phyloP scores from a whole-genome alignment of 805 yeast genomes.

The Starmerella floricola region DNA sequence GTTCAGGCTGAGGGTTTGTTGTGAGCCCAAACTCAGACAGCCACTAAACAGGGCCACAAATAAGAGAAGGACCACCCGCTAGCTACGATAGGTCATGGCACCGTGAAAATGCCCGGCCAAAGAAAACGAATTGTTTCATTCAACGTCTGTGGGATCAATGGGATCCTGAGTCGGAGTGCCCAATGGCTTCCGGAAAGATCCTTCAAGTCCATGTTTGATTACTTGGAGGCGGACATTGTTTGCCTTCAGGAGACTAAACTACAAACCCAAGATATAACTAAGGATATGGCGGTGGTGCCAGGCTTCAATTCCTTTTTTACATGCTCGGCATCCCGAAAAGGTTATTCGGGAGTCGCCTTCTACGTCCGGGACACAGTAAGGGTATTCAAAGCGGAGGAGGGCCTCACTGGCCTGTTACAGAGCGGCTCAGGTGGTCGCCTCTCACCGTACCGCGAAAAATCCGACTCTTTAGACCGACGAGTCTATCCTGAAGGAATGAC shows the following conservation, averaged over 20 bases:
- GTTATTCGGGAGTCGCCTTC: conserved; percentile 87
- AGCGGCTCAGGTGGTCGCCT: conserved; percentile 2
- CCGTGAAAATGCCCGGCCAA: not conserved
- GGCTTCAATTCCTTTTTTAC: conserved; percentile 57
- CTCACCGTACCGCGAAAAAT: conserved; percentile 9
- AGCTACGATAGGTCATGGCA: too few species aligned
- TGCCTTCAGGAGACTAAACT: conserved; percentile 79
- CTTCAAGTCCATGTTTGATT: conserved; percentile 28
- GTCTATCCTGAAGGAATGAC: conserved; percentile 25
- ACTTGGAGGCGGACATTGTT: conserved; percentile 58
- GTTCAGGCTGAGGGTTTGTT: too few species aligned
- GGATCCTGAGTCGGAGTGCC: conserved; percentile 69
- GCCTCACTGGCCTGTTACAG: conserved; percentile 55
- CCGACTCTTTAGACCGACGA: not conserved
- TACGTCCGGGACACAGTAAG: conserved; percentile 45
- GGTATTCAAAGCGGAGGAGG: conserved; percentile 76
- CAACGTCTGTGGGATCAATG: conserved; percentile 40
- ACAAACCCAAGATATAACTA: conserved; percentile 38
- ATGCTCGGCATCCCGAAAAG: conserved; percentile 55
- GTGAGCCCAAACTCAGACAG: too few species aligned
- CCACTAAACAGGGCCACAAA: too few species aligned
- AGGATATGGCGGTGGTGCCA: conserved; percentile 39
- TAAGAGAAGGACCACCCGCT: too few species aligned
- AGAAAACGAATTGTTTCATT: conserved; percentile 12
- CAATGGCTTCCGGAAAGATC: conserved; percentile 59